Evolutionary conservation across 306 rosid genomes (phyloP).

Genomic region (Psophocarpus tetragonolobus): DNA sequence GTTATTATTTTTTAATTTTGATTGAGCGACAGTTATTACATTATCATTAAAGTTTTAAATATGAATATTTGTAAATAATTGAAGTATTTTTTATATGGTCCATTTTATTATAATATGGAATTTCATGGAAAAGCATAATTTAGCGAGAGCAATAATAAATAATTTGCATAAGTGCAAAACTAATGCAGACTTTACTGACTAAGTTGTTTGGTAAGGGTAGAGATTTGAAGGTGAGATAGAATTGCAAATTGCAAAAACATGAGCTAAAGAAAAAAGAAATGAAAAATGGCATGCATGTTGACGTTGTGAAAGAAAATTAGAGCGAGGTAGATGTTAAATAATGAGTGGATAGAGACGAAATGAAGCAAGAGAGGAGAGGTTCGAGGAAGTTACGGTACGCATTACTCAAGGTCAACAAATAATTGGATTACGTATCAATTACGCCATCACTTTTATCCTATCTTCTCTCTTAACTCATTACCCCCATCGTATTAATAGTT

Average conservation of each 20-base stretch:
- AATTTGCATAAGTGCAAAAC: too few relatives aligned
- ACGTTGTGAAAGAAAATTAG: not conserved
- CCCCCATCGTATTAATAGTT: not conserved
- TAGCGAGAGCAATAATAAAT: not conserved
- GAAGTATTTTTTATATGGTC: not conserved
- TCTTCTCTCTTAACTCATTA: not conserved
- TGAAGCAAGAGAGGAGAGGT: not conserved
- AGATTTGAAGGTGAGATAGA: not conserved
- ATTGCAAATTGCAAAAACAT: not conserved
- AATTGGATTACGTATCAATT: conserved; percentile 22
- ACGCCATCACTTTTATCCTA: conserved; percentile 24
- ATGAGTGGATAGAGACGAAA: conserved; percentile 3
- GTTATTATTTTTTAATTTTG: too few relatives aligned
- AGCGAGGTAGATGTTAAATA: not conserved
- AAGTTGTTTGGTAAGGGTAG: not conserved
- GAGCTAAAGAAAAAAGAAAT: not conserved
- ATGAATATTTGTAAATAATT: not conserved
- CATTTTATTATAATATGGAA: not conserved
- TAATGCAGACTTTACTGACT: not conserved
- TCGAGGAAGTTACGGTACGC: conserved; percentile 34
- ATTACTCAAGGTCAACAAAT: conserved; percentile 13
- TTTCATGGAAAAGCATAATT: not conserved
- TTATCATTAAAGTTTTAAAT: too few relatives aligned
- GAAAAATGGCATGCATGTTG: not conserved
- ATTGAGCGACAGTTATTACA: too few relatives aligned